Conservation (phyloP, 805 yeast genomes). For the Monosporozyma siamensis region DNA sequence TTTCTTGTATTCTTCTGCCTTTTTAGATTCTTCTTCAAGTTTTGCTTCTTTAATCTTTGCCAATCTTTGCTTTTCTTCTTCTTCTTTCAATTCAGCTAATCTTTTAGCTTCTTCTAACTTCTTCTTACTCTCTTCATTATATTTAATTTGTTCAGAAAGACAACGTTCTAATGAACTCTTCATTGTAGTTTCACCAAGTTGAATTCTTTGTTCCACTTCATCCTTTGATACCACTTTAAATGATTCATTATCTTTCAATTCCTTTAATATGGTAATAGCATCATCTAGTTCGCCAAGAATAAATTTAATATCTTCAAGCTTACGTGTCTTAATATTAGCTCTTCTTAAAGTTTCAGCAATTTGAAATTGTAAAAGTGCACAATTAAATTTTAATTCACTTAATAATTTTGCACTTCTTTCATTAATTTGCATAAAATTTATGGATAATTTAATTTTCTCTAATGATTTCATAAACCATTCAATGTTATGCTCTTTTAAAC, state of each 20-base stretch:
- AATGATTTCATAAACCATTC: constrained; percentile 54
- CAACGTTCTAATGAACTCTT: constrained; percentile 61
- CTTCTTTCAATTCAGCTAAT: constrained; percentile 49
- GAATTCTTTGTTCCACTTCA: constrained; percentile 80
- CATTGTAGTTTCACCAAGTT: constrained; percentile 70
- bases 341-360: constrained; percentile 75
- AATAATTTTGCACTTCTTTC: constrained; percentile 31
- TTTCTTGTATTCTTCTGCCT: constrained; percentile 39
- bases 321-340: constrained; percentile 48
- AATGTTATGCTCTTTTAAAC: constrained; percentile 53
- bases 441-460: constrained; percentile 53
- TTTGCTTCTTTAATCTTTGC: constrained; percentile 45
- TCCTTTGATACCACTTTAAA: constrained; percentile 71
- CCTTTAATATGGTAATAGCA: constrained; percentile 52
- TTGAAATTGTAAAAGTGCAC: constrained; percentile 77
- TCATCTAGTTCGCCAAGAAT: constrained; percentile 48
- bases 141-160: constrained; percentile 61
- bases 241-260: constrained; percentile 38
- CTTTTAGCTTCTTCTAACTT: constrained; percentile 69
- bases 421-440: constrained; percentile 19
- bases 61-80: constrained; percentile 37
- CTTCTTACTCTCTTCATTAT: constrained; percentile 45
- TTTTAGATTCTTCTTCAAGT: constrained; percentile 40
- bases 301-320: constrained; percentile 47
- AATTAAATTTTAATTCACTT: constrained; percentile 57